phyloP scores from a whole-genome alignment of 768 basidiomycete species.

The Pholiota molesta region DNA sequence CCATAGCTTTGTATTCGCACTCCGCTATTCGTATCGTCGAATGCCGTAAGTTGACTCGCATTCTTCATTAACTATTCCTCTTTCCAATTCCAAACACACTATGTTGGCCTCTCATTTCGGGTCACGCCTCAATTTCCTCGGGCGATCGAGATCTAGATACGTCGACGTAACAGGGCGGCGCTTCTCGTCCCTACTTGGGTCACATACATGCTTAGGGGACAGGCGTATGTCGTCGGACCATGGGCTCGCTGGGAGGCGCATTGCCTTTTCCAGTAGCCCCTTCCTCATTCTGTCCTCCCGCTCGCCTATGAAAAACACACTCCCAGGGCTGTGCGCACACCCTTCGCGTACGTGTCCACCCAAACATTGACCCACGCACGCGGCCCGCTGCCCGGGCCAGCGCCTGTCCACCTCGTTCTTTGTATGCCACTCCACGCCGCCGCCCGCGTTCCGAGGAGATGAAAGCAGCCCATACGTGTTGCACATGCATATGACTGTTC shows the following conservation, averaged over 20 bases:
- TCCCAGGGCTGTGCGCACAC: neutral
- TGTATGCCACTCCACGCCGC: neutral
- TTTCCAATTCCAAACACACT: neutral
- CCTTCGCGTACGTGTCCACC: neutral
- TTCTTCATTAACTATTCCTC: neutral
- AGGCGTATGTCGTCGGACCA: neutral
- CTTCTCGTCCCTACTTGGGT: neutral
- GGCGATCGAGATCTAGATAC: neutral
- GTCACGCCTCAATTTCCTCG: neutral
- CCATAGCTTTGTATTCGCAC: neutral
- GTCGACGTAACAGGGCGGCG: neutral
- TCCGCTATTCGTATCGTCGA: neutral
- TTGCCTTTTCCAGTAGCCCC: neutral
- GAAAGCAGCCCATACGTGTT: neutral
- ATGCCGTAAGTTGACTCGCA: neutral
- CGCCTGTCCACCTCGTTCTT: neutral
- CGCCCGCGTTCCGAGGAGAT: neutral
- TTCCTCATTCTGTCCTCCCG: too few relatives aligned
- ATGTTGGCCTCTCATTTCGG: neutral
- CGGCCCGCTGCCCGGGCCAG: neutral
- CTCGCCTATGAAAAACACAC: too few relatives aligned
- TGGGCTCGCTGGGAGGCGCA: neutral
- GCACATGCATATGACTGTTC: neutral
- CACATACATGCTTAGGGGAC: neutral
- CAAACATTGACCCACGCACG: too few relatives aligned